Conservation (phyloP, 2,329 filamentous ascomycete species). For the Aspergillus sp. region DNA sequence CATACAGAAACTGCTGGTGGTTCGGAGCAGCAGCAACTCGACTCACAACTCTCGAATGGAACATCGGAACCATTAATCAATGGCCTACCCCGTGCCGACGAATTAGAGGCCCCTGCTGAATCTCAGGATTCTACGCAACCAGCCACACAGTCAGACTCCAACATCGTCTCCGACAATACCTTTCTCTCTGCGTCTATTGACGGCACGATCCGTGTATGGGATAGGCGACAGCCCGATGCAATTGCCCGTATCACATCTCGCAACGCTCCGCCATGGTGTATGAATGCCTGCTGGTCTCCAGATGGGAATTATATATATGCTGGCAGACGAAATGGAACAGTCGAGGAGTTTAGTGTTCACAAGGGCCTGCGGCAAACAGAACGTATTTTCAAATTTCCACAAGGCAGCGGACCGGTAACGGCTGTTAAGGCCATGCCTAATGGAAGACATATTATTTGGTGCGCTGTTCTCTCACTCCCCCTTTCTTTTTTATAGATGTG, state of each 20-base stretch:
- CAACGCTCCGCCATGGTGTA: constrained; percentile 88
- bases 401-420: constrained; percentile 81
- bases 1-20: constrained; percentile 6
- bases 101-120: constrained; percentile 23
- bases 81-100: constrained; percentile 37
- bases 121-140: constrained; percentile 18
- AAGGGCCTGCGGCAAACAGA: constrained; percentile 67
- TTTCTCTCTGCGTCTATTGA: constrained; percentile 68
- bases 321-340: constrained; percentile 79
- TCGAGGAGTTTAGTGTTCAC: constrained; percentile 88
- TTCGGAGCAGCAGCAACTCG: constrained; percentile 8
- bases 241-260: constrained; percentile 70
- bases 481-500: neutral
- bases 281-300: constrained; percentile 92
- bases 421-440: constrained; percentile 87
- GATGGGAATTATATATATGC: constrained; percentile 94
- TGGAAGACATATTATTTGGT: constrained; percentile 82
- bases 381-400: constrained; percentile 76
- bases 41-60: constrained; percentile 16
- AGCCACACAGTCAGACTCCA: constrained; percentile 26
- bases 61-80: constrained; percentile 27
- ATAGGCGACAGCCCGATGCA: constrained; percentile 59
- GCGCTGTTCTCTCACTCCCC: constrained; percentile 20
- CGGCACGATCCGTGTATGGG: constrained; percentile 43
- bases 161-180: constrained; percentile 57